Base-by-base conservation (phyloP, 148 eudicot species). In the Nepenthes mirabilis region DNA sequence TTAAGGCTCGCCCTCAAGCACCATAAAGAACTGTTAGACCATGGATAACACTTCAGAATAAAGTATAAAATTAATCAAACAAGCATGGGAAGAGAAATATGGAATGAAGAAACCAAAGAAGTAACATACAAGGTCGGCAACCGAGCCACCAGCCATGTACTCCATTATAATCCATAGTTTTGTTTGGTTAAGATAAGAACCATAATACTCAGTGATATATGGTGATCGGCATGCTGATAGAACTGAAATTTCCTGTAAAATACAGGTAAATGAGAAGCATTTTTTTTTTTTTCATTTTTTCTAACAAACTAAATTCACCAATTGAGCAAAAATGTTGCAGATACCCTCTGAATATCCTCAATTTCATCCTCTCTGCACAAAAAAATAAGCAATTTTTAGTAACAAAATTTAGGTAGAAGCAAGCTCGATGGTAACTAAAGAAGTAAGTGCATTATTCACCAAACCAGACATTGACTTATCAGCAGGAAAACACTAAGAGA, bases 61-160 rank as follows among this genome's bases (percentile, higher is more conserved):
- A 23, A 23, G 23, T 23, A 40, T 40, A 40, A 40, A 8, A 40
- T 40, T 40, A 40, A 40, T 8, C 45, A 40, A 40, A 34, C 11
- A 36, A 58, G 14, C 14, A 37, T 33, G 11, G 32, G 5, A 43
- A 37, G 58, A 63, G 3, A 9, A 54, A 14, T 56, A 11, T 12
- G 11, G 43, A 64, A 64, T 12, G 13, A 54, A 34, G 37, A 55
- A 61, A 49, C 57, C 36, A 47, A n/a, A 61, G 34, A 9, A 65
- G 78, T 69, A 56, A 83, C 86, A 56, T 84, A 91, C 97, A 63
- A 91, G 75, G 77, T 91, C 97, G 68, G 97, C 97, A 67, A 91
- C 97, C 56, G 97, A 91, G 57, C 97, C 97, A 68, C 97, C 97
- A 67, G 97, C 95, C 97, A 91, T 91, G 79, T 83, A 91, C 70